Conservation (phyloP, 2,329 filamentous ascomycete genomes). For the Pseudofabraea citricarpa region DNA sequence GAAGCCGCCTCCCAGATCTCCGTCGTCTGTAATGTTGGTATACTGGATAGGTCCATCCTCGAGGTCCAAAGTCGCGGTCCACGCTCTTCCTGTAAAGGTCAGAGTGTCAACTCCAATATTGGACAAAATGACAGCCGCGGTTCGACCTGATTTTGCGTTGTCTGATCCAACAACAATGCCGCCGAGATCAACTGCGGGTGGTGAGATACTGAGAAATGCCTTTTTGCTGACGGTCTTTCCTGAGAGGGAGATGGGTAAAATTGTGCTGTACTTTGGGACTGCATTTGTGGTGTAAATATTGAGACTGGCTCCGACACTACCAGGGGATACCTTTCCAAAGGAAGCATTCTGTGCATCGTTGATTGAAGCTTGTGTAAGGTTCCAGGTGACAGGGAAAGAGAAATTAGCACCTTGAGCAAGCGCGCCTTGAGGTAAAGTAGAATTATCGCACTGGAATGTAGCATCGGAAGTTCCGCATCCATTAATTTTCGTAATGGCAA, state of each 20-base stretch:
- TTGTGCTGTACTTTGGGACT: slow-evolving; percentile 30
- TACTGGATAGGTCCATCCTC: slow-evolving; percentile 13
- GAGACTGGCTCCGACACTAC: slow-evolving; percentile 31
- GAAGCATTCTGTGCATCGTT: slow-evolving; percentile 21
- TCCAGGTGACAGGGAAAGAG: slow-evolving; percentile 35
- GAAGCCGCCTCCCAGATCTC: slow-evolving; percentile 28
- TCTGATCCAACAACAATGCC: slow-evolving; percentile 31
- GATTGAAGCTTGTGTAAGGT: slow-evolving; percentile 25
- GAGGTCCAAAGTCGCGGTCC: slow-evolving; percentile 21
- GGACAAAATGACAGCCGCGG: slow-evolving; percentile 29
- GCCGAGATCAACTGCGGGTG: slow-evolving; percentile 34
- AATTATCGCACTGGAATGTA: slow-evolving; percentile 32
- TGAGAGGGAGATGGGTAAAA: slow-evolving; percentile 31
- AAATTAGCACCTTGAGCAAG: slow-evolving; percentile 32
- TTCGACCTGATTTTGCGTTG: slow-evolving; percentile 20
- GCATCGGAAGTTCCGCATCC: slow-evolving; percentile 31
- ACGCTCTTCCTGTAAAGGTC: slow-evolving; percentile 31
- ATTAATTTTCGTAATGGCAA: slow-evolving; percentile 31
- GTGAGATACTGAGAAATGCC: slow-evolving; percentile 31
- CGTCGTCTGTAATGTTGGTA: slow-evolving; percentile 26
- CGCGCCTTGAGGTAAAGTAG: slow-evolving; percentile 32
- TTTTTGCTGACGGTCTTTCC: slow-evolving; percentile 33
- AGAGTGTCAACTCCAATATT: slow-evolving; percentile 33
- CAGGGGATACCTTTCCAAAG: slow-evolving; percentile 27
- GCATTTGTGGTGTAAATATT: slow-evolving; percentile 34